Conservation (phyloP, 768 basidiomycete genomes). For the Suillus subaureus region DNA sequence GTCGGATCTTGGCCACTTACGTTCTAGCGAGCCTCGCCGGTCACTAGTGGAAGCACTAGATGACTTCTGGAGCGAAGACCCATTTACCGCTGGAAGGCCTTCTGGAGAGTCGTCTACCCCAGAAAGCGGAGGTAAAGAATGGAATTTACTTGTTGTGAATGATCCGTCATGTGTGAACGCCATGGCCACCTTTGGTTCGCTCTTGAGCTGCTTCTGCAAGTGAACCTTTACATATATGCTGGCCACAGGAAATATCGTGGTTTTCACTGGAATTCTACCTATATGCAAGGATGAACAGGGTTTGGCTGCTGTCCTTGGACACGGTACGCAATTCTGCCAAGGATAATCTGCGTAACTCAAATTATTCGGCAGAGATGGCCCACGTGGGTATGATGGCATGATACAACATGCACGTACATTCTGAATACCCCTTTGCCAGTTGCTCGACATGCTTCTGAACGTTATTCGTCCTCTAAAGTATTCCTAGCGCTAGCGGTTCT, state of each 20-base stretch:
- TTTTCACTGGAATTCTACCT: slow-evolving; percentile 89
- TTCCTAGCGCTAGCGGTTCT: slow-evolving; percentile 42
- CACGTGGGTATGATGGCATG: slow-evolving; percentile 54
- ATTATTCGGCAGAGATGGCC: slow-evolving; percentile 64
- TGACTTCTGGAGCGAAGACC: slow-evolving; percentile 27
- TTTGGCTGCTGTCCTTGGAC: slow-evolving; percentile 80
- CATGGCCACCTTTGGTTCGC: slow-evolving; percentile 67
- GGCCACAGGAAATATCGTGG: slow-evolving; percentile 68
- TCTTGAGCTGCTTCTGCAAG: background rate
- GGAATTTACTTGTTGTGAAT: slow-evolving; percentile 80
- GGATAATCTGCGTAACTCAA: background rate
- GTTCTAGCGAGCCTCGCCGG: slow-evolving; percentile 13
- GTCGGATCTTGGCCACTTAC: slow-evolving; percentile 69
- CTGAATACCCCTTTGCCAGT: slow-evolving; percentile 40
- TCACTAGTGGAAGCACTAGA: slow-evolving; percentile 11
- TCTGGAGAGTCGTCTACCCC: slow-evolving; percentile 7
- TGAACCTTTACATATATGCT: background rate
- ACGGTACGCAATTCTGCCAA: slow-evolving; percentile 51
- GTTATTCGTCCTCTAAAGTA: slow-evolving; percentile 45
- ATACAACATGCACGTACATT: background rate
- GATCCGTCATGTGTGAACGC: slow-evolving; percentile 76
- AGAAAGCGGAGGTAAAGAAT: slow-evolving; percentile 39
- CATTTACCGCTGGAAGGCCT: slow-evolving; percentile 14
- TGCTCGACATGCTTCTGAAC: slow-evolving; percentile 58
- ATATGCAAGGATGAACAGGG: slow-evolving; percentile 78